Evolutionary conservation across 306 rosid genomes (phyloP).

Genomic region (Delonix regia): DNA sequence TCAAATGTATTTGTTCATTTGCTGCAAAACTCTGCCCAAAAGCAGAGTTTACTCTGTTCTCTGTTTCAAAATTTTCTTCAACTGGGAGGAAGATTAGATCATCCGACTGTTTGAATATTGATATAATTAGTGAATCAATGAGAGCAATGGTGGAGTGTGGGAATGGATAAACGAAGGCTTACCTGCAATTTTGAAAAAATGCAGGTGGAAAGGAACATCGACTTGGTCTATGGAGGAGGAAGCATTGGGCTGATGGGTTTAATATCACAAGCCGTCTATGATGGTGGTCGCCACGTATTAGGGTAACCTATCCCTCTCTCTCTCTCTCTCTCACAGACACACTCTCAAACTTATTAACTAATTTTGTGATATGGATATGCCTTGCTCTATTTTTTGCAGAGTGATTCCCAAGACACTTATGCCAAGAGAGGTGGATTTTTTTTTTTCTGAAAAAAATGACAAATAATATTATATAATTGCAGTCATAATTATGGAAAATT

Average conservation of each 20-base stretch:
- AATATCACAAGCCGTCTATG: constrained; percentile 82
- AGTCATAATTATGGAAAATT: neutral
- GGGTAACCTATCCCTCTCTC: constrained; percentile 53
- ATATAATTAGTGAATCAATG: too few relatives aligned
- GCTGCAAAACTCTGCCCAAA: too few relatives aligned
- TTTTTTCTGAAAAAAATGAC: too few relatives aligned
- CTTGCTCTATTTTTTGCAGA: constrained; percentile 46
- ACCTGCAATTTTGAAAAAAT: too few relatives aligned
- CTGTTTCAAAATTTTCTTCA: neutral
- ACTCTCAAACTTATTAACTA: neutral
- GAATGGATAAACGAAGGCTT: too few relatives aligned
- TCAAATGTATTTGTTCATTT: too few relatives aligned
- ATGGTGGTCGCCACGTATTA: constrained; percentile 98
- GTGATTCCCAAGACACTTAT: constrained; percentile 85
- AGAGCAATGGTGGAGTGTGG: too few relatives aligned
- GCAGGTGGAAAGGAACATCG: constrained; percentile 89
- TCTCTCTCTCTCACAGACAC: neutral
- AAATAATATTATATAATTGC: too few relatives aligned
- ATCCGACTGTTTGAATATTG: too few relatives aligned
- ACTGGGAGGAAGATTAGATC: neutral
- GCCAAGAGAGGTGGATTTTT: constrained; percentile 78
- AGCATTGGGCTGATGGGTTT: constrained; percentile 95
- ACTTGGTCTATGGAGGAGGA: constrained; percentile 99
- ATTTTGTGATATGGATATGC: neutral
- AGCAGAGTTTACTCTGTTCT: neutral